Evolutionary conservation across 2,329 filamentous ascomycete species (phyloP).

Genomic region (Clarireedia paspali): DNA sequence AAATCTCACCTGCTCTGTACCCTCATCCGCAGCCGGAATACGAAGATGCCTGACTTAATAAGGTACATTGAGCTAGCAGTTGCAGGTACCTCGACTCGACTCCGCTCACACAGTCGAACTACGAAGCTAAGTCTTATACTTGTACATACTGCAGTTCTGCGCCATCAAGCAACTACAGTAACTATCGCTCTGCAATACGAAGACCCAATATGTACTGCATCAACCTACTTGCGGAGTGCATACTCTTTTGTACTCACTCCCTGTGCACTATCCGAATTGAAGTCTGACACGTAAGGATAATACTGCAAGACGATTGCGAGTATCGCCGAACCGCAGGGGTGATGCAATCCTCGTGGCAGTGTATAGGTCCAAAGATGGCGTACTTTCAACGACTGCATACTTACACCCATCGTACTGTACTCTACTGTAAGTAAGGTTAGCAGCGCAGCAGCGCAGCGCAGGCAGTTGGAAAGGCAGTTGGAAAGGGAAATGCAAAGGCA

Average conservation of each 20-base stretch:
- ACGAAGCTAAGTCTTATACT: too few species aligned
- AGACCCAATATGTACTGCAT: neutral
- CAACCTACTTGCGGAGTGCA: conserved; percentile 4
- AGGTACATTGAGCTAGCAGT: too few species aligned
- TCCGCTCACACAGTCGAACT: too few species aligned
- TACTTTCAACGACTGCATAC: neutral
- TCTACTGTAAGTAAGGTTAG: too few species aligned
- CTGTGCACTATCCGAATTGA: conserved; percentile 5
- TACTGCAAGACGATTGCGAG: neutral
- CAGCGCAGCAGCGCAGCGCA: too few species aligned
- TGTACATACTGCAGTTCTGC: neutral
- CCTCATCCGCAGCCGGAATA: too few species aligned
- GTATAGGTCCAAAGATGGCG: neutral
- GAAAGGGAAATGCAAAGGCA: too few species aligned
- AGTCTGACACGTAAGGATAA: conserved; percentile 10
- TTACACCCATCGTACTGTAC: neutral
- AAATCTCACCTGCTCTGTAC: too few species aligned
- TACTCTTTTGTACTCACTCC: neutral
- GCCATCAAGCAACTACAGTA: neutral
- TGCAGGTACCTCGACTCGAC: too few species aligned
- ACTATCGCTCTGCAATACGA: neutral
- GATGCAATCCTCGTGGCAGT: neutral
- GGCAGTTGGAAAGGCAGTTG: too few species aligned
- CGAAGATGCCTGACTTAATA: too few species aligned
- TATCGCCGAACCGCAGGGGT: neutral